Base-by-base conservation (phyloP, 257 asterid genomes). In the Apocynum venetum region DNA sequence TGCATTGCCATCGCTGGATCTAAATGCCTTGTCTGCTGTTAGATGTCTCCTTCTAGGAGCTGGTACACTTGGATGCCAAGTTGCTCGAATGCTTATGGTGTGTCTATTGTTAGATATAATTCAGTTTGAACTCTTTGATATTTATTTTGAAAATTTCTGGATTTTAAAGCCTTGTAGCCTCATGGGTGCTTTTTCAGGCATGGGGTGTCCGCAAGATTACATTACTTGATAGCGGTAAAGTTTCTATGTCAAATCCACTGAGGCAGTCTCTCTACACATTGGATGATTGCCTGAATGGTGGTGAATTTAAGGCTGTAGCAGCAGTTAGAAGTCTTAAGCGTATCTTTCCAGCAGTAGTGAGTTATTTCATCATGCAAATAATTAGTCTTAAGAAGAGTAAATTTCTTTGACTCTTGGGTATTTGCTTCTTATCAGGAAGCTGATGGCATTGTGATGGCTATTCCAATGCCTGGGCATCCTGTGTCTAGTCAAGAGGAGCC, bases 401-500 rank as follows among this genome's bases (percentile, higher is more conserved):
- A 60, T 12, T 71, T 71, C 60, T 78, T 71, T 71, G 41, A 56
- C 71, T 46, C 31, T 43, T 55, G 31, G 35, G 14, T 71, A 38
- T 14, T 46, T 61, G 4, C 56, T 79, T 63, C 53, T 72, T 75
- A 66, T 66, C 88, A 92, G 98, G 97, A 91, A 87, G 92, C 98
- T 36, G 87, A 90, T 80, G 88, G 96, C 31, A 83, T 91, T 77
- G 91, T 96, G 57, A 90, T 93, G 98, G 89, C 94, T 78, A 91
- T 96, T 73, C 98, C 99, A 56, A 96, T 96, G 98, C 99, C 99
- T 1, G 98, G 99, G 59, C 99, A 96, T 78, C 96, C 98, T 9
- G 90, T 93, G 73, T 73, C 87, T 14, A 82, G 75, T 80, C 89
- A 87, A 83, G 97, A 96, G 80, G 96, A 93, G 89, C 76, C 63